Base-by-base conservation (phyloP, 2,329 filamentous ascomycete genomes). In the Diplodia intermedia region DNA sequence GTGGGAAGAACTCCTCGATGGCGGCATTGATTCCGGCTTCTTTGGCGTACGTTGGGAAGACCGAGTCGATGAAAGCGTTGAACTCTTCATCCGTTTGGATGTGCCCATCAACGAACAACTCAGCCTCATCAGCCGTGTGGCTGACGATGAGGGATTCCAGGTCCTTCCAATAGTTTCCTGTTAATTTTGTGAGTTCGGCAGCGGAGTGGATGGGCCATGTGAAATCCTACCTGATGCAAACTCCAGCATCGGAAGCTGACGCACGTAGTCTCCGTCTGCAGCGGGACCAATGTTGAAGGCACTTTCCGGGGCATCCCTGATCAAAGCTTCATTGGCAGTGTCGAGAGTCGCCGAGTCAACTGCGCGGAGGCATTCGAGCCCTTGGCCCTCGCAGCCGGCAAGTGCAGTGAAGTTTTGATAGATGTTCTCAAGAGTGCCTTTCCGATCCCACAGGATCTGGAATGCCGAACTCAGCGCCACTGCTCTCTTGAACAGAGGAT, bases 401-500 rank as follows among this genome's bases (percentile, higher is more conserved):
- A 72, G 65, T 2, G 61, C 31, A 6, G 72, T 70, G 47, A 77
- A 77, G 18, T 69, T 73, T 36, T 72, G 69, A 56, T 75, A 78
- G 2, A 68, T 69, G 15, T 71, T 54, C 56, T 78, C 73, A 3
- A 77, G 68, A 7, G 43, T 26, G n/a, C 75, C 73, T 50, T 74
- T 71, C 12, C 65, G 65, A 67, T 76, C 74, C 38, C 69, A 70
- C 29, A 69, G 52, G 20, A 70, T 52, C 63, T 69, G 69, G 68
- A 72, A 75, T 23, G 75, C 79, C 26, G 76, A 76, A 55, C 74
- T 78, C 69, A 73, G 74, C 40, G 77, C 56, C 50, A 79, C 74
- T 31, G 73, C 78, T 65, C 73, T 73, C 40, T 71, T 75, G 73
- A 85, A 86, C 1, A 82, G 73, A 1, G 83, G 83, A 57, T 83